These are phyloP conservation scores for Discostella stelligeroides DNA, from an alignment of 108 stramenopile species.

Conservation along the genomic window DNA sequence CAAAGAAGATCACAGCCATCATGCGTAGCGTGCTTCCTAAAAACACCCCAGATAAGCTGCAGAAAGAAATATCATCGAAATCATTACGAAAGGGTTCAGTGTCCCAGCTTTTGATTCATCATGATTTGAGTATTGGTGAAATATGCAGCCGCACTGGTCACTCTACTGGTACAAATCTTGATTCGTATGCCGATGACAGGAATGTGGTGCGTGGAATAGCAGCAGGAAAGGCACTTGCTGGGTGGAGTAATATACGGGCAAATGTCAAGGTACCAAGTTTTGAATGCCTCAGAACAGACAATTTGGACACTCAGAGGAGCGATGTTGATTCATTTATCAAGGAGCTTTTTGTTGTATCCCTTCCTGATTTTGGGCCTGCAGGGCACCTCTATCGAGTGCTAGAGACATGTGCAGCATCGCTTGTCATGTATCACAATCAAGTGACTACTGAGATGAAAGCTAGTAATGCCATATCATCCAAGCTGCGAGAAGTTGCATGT, in stretches of 20 bases:
- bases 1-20: too few relatives aligned
- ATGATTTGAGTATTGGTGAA: neutral
- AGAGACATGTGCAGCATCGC: neutral
- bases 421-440: constrained; percentile 5
- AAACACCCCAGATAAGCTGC: constrained; percentile 1
- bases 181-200: constrained; percentile 7
- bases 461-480: neutral
- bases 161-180: constrained; percentile 3
- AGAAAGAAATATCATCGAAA: neutral
- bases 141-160: constrained; percentile 4
- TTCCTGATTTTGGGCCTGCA: constrained; percentile 30
- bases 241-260: neutral
- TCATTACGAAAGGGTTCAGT: constrained; percentile 1
- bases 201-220: constrained; percentile 2
- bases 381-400: neutral
- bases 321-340: neutral
- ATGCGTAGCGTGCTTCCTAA: constrained; percentile 1
- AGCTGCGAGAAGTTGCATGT: constrained; percentile 1
- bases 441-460: neutral
- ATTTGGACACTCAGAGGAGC: neutral
- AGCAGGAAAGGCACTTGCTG: constrained; percentile 12
- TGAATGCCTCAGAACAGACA: neutral
- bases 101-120: neutral
- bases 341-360: neutral
- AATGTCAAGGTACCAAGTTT: constrained; percentile 1